Base-by-base conservation (phyloP, 2,329 filamentous ascomycete species). In the Emmonsia crescens region DNA sequence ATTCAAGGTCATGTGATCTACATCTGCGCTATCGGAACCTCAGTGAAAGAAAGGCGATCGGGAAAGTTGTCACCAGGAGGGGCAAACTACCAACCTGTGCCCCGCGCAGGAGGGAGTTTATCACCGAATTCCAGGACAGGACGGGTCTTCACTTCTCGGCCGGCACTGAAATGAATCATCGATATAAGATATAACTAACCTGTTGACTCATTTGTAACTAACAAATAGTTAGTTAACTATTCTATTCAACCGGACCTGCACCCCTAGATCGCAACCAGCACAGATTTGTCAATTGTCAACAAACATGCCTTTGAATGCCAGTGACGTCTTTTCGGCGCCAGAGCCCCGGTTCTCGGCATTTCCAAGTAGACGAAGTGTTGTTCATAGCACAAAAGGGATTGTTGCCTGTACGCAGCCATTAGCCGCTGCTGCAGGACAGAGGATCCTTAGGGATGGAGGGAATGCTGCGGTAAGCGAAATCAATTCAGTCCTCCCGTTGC, bases 311-410 rank as follows among this genome's bases (percentile, higher is more conserved):
- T 48, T 63, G 57, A 63, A 54, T 44, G 57, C 61, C n/a, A 27
- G 40, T 33, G 62, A 64, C 24, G 60, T 65, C 54, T 64, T 60
- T 46, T 63, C 61, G 9, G 61, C 57, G 5, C 55, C 60, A 44
- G 63, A 58, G 38, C 49, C 57, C 14, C 59, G 57, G 61, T 86
- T 89, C 69, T 77, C 81, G 64, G 82, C 83, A 64, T 93, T 90
- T 71, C 75, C 89, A 10, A 95, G 91, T 68, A 85, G 93, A 46
- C 82, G 94, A 65, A 96, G 93, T 68, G 91, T 96, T 14, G 90
- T 97, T 14, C 92, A 97, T 73, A 96, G 91, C 73, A 92, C 89
- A 5, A 88, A 92, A 70, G 93, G 91, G 54, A 96, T 97, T 62
- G 89, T 97, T 56, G 84, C 92, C 12, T 95, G 89, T 72, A 89